Percentiles rank a stretch among this genome's conserved stretches.
Conservation (phyloP, 805 yeast species). For the Maudiozyma serrabonitensis region DNA sequence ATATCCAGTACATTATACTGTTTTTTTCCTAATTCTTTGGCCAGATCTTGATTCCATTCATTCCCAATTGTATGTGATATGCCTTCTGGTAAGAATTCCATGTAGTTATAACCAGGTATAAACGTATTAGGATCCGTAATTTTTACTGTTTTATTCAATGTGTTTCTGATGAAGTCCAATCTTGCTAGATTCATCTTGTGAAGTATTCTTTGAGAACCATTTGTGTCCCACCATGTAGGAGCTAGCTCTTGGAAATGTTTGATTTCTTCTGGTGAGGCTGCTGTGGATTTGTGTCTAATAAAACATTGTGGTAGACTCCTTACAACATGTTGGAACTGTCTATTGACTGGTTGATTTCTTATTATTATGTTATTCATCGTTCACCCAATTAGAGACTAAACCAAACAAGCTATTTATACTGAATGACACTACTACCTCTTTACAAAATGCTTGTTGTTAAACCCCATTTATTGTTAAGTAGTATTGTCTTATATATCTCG, state of each 20-base stretch:
- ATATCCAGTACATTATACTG: constrained; percentile 62
- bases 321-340: no score
- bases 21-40: constrained; percentile 18
- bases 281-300: constrained; percentile 6
- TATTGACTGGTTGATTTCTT: no score
- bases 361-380: no score
- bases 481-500: no score
- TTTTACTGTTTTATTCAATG: constrained; percentile 32
- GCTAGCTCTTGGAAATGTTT: constrained; percentile 81
- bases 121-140: constrained; percentile 36
- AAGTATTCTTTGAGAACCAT: constrained; percentile 86
- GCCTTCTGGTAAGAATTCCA: constrained; percentile 52
- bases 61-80: constrained; percentile 48
- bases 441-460: no score
- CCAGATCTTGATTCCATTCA: constrained; percentile 34
- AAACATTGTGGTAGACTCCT: no score
- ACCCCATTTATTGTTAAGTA: no score
- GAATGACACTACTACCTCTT: no score
- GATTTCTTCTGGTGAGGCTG: constrained; percentile 45
- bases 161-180: constrained; percentile 73
- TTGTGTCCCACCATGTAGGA: constrained; percentile 95
- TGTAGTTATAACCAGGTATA: constrained; percentile 64
- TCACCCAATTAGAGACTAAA: no score
- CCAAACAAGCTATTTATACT: no score
- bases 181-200: constrained; percentile 90